Conservation (phyloP, 352 stramenopile species). For the Blastocystis sp. region DNA sequence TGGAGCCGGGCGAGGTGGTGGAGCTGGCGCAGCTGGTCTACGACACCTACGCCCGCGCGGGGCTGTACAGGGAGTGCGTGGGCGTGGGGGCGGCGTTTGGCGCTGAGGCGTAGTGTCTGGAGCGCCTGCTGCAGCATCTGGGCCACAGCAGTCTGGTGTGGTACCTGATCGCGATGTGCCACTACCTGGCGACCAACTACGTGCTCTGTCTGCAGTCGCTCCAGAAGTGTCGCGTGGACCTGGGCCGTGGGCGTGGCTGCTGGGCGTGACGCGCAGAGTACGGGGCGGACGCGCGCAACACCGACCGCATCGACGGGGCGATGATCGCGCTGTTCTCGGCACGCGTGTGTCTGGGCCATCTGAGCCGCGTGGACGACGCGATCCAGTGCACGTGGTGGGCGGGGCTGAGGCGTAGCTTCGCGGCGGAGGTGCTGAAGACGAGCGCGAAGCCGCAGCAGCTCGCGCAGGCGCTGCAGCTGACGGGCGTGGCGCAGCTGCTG, state of each 20-base stretch:
- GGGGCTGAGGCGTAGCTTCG: no score
- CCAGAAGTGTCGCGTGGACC: slow-evolving; percentile 1
- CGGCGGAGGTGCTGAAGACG: neutral
- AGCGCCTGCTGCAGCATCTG: neutral
- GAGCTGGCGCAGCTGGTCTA: neutral
- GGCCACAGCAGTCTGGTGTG: slow-evolving; percentile 16
- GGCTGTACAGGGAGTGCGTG: neutral
- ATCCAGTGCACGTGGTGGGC: neutral
- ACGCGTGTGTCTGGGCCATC: slow-evolving; percentile 13
- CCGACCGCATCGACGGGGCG: neutral
- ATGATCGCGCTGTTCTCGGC: slow-evolving; percentile 17
- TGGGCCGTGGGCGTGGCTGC: neutral
- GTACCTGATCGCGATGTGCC: neutral
- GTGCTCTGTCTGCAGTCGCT: slow-evolving; percentile 38
- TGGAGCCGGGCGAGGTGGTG: neutral
- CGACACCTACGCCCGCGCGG: neutral
- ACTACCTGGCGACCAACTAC: neutral
- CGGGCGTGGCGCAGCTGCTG: neutral
- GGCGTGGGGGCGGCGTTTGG: neutral
- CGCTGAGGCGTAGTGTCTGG: slow-evolving; percentile 14
- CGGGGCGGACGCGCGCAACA: neutral
- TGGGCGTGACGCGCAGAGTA: neutral
- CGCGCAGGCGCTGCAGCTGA: neutral
- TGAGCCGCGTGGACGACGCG: slow-evolving; percentile 26
- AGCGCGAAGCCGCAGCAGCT: neutral